Conservation (phyloP, 2,329 filamentous ascomycete species). For the Aspergillus sclerotialis region DNA sequence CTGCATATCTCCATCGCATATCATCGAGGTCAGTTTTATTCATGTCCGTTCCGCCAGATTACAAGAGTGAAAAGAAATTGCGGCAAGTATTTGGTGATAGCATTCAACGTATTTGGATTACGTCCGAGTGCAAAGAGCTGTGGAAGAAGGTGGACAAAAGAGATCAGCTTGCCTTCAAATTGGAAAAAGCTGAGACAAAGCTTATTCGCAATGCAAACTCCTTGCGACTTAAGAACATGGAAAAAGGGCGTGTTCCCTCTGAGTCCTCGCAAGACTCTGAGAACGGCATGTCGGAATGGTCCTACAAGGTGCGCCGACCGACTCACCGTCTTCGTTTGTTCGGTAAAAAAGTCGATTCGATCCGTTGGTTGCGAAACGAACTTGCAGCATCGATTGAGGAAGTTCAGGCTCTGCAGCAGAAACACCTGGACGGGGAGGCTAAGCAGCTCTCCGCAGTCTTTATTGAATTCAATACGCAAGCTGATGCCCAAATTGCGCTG, state of each 20-base stretch:
- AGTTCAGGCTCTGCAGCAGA: slow-evolving; percentile 58
- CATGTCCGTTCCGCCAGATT: slow-evolving; percentile 71
- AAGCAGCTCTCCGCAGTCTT: slow-evolving; percentile 71
- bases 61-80: slow-evolving; percentile 66
- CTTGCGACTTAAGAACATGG: slow-evolving; percentile 56
- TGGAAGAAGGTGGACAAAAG: slow-evolving; percentile 72
- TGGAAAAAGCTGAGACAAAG: slow-evolving; percentile 83
- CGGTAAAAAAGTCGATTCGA: slow-evolving; percentile 82
- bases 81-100: slow-evolving; percentile 72
- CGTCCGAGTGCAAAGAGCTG: slow-evolving; percentile 66
- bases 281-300: slow-evolving; percentile 19
- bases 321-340: slow-evolving; percentile 65
- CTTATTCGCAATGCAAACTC: slow-evolving; percentile 73
- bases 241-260: slow-evolving; percentile 13
- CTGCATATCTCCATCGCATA: slow-evolving; percentile 72
- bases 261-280: slow-evolving; percentile 24
- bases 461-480: slow-evolving; percentile 76
- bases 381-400: slow-evolving; percentile 65
- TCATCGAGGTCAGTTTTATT: slow-evolving; percentile 87
- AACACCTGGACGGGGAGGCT: slow-evolving; percentile 57
- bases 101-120: slow-evolving; percentile 79
- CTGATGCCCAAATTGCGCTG: slow-evolving; percentile 76
- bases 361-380: slow-evolving; percentile 73
- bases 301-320: slow-evolving; percentile 52
- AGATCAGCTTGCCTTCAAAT: slow-evolving; percentile 66